Percentiles rank a stretch among this genome's conserved stretches.
Conservation (phyloP, 2,329 filamentous ascomycete species). For the Tolypocladium pustulatum region DNA sequence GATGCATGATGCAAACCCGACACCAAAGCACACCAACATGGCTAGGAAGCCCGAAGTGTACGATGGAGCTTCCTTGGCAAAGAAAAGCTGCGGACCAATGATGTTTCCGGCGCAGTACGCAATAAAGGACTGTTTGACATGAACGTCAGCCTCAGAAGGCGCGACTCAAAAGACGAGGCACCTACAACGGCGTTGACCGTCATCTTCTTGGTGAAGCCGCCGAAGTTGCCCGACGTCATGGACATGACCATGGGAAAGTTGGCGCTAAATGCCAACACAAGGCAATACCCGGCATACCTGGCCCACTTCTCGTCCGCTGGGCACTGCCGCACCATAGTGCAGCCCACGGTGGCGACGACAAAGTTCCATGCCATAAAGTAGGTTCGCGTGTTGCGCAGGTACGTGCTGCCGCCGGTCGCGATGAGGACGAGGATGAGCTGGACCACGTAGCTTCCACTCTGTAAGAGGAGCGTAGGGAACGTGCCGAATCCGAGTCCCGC, state of each 20-base stretch:
- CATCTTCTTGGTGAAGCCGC: conserved; percentile 53
- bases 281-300: conserved; percentile 15
- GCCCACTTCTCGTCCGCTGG: conserved; percentile 9
- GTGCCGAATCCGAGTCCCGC: conserved; percentile 14
- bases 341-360: conserved; percentile 9
- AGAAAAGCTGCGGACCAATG: conserved; percentile 49
- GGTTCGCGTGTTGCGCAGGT: conserved; percentile 13
- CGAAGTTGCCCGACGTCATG: conserved; percentile 47
- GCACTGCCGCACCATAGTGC: conserved; percentile 13
- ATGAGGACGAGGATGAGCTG: conserved; percentile 14
- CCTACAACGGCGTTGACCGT: conserved; percentile 40
- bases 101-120: conserved; percentile 52
- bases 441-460: conserved; percentile 9
- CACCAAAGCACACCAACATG: conserved; percentile 48
- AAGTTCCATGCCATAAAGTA: conserved; percentile 14
- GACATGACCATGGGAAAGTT: conserved; percentile 35
- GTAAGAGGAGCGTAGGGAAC: conserved; percentile 12
- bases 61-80: conserved; percentile 42
- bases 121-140: conserved; percentile 33
- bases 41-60: conserved; percentile 53
- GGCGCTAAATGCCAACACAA: conserved; percentile 47
- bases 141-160: background rate
- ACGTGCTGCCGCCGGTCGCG: conserved; percentile 10
- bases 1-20: conserved; percentile 30
- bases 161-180: background rate